phyloP scores from a whole-genome alignment of 768 basidiomycete genomes.

The Paxillus involutus region DNA sequence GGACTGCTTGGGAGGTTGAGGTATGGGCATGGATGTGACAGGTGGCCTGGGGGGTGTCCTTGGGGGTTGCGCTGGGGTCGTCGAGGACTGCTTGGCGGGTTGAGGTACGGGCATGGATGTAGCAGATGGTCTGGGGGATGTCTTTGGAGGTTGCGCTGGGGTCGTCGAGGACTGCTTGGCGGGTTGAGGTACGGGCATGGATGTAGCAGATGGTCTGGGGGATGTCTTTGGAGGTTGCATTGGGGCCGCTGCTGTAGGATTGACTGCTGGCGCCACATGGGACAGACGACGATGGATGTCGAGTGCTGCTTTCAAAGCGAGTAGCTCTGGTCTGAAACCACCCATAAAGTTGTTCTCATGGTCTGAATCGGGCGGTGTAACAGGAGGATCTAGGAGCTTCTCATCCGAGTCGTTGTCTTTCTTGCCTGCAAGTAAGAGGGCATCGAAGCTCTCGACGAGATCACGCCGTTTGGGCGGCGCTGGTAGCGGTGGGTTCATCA shows the following conservation, averaged over 20 bases:
- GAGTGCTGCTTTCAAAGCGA: conserved; percentile 7
- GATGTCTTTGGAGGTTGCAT: conserved; percentile 17
- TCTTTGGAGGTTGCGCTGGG: conserved; percentile 13
- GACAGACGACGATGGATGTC: conserved; percentile 10
- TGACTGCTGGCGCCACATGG: conserved; percentile 4
- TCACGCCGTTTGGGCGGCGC: conserved; percentile 17
- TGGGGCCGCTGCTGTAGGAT: background rate
- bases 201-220: conserved; percentile 22
- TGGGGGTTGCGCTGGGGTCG: conserved; percentile 21
- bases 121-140: conserved; percentile 20
- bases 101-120: conserved; percentile 40
- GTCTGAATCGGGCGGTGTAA: background rate
- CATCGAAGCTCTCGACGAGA: conserved; percentile 34
- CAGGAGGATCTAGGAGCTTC: conserved; percentile 14
- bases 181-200: conserved; percentile 39
- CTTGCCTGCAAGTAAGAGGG: conserved; percentile 30
- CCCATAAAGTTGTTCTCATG: conserved; percentile 42
- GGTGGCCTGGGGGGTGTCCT: conserved; percentile 21
- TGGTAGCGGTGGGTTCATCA: conserved; percentile 24
- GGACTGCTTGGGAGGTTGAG: conserved; percentile 31
- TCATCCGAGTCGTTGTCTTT: conserved; percentile 4
- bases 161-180: conserved; percentile 33
- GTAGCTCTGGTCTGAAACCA: conserved; percentile 40
- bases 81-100: conserved; percentile 30
- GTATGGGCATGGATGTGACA: conserved; percentile 36